Conservation (phyloP, 441 rosid species). For the Croton laevigatus region DNA sequence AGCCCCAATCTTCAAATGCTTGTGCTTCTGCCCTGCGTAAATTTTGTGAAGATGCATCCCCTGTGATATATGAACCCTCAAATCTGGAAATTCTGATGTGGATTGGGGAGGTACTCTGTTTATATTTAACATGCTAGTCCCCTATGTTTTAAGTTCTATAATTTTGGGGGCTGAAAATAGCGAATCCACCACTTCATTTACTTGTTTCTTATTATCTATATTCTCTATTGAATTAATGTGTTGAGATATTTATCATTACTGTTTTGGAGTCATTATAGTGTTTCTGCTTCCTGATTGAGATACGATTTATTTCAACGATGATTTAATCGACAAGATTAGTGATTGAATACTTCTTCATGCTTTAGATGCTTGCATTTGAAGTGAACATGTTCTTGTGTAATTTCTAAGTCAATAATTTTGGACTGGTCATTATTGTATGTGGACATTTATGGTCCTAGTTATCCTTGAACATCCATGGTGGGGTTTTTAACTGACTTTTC, state of each 20-base stretch:
- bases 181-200: background rate
- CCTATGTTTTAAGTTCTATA: background rate
- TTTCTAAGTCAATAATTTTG: background rate
- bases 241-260: conserved; percentile 12
- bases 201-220: background rate
- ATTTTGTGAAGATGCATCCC: conserved; percentile 83
- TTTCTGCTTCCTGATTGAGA: conserved; percentile 5
- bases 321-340: conserved; percentile 1
- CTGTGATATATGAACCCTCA: conserved; percentile 67
- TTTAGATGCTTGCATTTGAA: conserved; percentile 11
- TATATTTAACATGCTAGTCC: background rate
- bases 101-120: conserved; percentile 76
- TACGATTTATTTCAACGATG: background rate
- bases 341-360: background rate
- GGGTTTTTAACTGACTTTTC: too few relatives aligned
- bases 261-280: background rate
- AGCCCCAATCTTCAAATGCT: conserved; percentile 73
- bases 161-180: conserved; percentile 4
- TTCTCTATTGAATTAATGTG: background rate
- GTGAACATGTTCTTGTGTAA: background rate
- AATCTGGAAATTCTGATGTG: conserved; percentile 89
- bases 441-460: background rate
- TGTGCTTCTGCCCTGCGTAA: conserved; percentile 87
- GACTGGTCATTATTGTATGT: background rate
- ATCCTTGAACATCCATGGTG: background rate